Evolutionary conservation across 1,139 yeast species (phyloP).

Genomic region (Kurtzmaniella quercitrusa): DNA sequence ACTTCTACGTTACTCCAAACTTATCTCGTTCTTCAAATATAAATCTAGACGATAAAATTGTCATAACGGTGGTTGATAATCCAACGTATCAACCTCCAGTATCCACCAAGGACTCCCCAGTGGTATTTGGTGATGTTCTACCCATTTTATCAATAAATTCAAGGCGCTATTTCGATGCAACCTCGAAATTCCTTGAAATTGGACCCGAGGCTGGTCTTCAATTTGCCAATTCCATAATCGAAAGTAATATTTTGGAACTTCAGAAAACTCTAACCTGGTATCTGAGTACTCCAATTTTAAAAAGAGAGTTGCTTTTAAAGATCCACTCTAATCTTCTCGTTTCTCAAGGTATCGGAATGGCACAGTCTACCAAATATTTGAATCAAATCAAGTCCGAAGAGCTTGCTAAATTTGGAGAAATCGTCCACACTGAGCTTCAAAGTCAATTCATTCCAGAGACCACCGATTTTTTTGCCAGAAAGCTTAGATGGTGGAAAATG

Average conservation of each 20-base stretch:
- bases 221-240: constrained; percentile 25
- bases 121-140: constrained; percentile 7
- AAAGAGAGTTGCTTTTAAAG: constrained; percentile 3
- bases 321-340: constrained; percentile 8
- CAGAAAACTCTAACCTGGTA: constrained; percentile 29
- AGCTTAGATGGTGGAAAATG: constrained; percentile 42
- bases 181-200: constrained; percentile 22
- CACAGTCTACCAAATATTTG: constrained; percentile 10
- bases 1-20: constrained; percentile 27
- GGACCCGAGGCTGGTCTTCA: constrained; percentile 32
- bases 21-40: constrained; percentile 15
- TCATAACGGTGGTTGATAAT: constrained; percentile 39
- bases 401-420: constrained; percentile 26
- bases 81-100: constrained; percentile 26
- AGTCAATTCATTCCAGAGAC: constrained; percentile 30
- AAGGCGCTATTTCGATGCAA: constrained; percentile 25
- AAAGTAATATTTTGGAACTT: constrained; percentile 36
- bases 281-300: constrained; percentile 14
- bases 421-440: constrained; percentile 38
- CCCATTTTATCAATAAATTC: constrained; percentile 36
- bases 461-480: constrained; percentile 23
- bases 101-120: constrained; percentile 15
- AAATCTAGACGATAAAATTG: constrained; percentile 15
- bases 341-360: constrained; percentile 7
- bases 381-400: constrained; percentile 16